phyloP scores from a whole-genome alignment of 495 filamentous ascomycete species.

The Viridothelium virens region DNA sequence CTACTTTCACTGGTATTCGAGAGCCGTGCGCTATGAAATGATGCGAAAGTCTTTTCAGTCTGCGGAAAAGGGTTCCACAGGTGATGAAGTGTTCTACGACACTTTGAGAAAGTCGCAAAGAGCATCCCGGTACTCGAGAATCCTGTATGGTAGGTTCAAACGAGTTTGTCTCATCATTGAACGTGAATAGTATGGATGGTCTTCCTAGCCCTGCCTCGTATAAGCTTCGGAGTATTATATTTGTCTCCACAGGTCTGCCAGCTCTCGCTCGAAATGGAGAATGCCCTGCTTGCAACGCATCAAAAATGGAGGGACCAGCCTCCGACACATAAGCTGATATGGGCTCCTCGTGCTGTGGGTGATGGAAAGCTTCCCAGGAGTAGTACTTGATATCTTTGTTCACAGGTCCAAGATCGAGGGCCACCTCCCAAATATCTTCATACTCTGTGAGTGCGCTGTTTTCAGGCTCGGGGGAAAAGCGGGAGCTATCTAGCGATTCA shows the following conservation, averaged over 20 bases:
- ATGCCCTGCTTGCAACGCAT: slow-evolving; percentile 42
- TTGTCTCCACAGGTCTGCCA: slow-evolving; percentile 22
- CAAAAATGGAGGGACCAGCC: slow-evolving; percentile 62
- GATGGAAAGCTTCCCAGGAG: slow-evolving; percentile 62
- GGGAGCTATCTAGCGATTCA: slow-evolving; percentile 21
- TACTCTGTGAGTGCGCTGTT: slow-evolving; percentile 13
- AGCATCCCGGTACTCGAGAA: slow-evolving; percentile 63
- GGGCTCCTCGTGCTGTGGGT: slow-evolving; percentile 36
- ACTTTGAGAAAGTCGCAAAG: slow-evolving; percentile 46
- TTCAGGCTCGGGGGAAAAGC: slow-evolving; percentile 17
- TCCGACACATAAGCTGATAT: slow-evolving; percentile 66
- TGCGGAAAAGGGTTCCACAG: slow-evolving; percentile 42
- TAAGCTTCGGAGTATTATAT: slow-evolving; percentile 53
- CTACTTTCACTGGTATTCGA: slow-evolving; percentile 48
- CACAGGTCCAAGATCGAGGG: slow-evolving; percentile 32
- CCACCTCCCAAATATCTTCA: slow-evolving; percentile 29
- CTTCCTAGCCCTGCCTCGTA: slow-evolving; percentile 70
- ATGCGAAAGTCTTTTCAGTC: slow-evolving; percentile 6
- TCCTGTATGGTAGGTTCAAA: slow-evolving; percentile 52
- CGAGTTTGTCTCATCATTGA: slow-evolving; percentile 46
- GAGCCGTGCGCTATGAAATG: no score
- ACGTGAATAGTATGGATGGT: slow-evolving; percentile 70
- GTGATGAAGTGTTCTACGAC: slow-evolving; percentile 51
- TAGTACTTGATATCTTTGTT: slow-evolving; percentile 43
- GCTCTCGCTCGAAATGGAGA: slow-evolving; percentile 10